phyloP scores from a whole-genome alignment of 208 protist genomes.

The Wallacemonas rigidus region DNA sequence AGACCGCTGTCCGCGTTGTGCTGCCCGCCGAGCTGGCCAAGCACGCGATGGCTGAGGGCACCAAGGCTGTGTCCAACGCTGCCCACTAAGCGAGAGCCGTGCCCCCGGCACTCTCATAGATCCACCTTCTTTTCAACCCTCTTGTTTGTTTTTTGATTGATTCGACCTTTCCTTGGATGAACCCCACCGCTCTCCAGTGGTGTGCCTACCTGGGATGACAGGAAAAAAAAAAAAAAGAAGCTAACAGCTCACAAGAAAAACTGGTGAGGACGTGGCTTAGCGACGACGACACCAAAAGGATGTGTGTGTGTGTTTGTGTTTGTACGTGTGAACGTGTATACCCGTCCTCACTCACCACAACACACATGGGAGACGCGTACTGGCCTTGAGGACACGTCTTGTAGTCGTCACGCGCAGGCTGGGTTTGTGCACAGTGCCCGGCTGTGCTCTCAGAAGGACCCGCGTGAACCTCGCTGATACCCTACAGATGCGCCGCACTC shows the following conservation, averaged over 20 bases:
- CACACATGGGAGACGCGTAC: too few species aligned
- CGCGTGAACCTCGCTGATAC: background rate
- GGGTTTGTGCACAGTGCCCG: background rate
- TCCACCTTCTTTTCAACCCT: background rate
- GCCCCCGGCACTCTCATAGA: conserved; percentile 7
- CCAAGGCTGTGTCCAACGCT: conserved; percentile 96
- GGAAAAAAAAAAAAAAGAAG: conserved; percentile 1
- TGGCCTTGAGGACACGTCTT: too few species aligned
- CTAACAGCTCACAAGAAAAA: background rate
- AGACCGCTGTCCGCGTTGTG: conserved; percentile 96
- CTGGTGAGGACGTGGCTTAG: background rate
- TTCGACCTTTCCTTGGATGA: background rate
- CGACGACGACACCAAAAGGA: background rate
- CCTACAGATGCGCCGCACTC: background rate
- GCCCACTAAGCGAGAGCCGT: conserved; percentile 27
- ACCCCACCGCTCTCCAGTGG: background rate
- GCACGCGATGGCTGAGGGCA: conserved; percentile 98
- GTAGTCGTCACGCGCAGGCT: background rate
- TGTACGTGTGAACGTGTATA: background rate
- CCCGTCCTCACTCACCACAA: too few species aligned
- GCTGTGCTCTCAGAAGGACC: background rate
- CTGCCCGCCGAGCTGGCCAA: conserved; percentile 98
- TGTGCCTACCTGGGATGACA: background rate
- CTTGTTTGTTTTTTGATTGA: conserved; percentile 6
- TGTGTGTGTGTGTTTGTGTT: background rate